These are phyloP conservation scores for Torulaspora indica DNA, from an alignment of 805 yeast species.

Conservation along the genomic window DNA sequence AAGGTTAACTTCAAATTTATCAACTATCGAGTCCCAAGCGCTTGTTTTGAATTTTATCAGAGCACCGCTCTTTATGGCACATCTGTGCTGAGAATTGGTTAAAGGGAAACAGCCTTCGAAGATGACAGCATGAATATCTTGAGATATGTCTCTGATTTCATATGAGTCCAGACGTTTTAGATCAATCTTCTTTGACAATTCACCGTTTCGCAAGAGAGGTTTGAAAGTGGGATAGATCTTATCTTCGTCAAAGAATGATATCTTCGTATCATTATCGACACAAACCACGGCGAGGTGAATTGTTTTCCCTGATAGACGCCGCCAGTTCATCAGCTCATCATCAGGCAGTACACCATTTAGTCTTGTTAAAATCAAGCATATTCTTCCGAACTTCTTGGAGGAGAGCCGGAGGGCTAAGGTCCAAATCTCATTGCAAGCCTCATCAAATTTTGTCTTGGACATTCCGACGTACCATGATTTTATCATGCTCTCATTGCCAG, in stretches of 20 bases:
- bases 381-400: constrained; percentile 44
- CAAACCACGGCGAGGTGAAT: constrained; percentile 65
- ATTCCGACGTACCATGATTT: constrained; percentile 57
- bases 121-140: constrained; percentile 53
- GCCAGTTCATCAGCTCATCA: constrained; percentile 78
- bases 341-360: constrained; percentile 72
- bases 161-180: constrained; percentile 25
- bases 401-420: constrained; percentile 47
- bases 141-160: constrained; percentile 45
- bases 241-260: constrained; percentile 34
- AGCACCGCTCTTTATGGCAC: constrained; percentile 69
- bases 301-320: constrained; percentile 57
- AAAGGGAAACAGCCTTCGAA: constrained; percentile 60
- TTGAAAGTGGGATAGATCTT: constrained; percentile 35
- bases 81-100: constrained; percentile 63
- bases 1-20: constrained; percentile 57
- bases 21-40: constrained; percentile 28
- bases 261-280: constrained; percentile 55
- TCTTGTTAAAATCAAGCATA: constrained; percentile 61
- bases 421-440: constrained; percentile 66
- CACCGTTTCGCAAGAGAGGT: constrained; percentile 32
- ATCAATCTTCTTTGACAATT: constrained; percentile 17
- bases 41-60: constrained; percentile 41
- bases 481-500: constrained; percentile 57
- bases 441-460: constrained; percentile 42